A percentile compares a stretch with the other conserved stretches of the same genome.
These are phyloP conservation scores for Gleditsia sinensis DNA, from an alignment of 306 rosid species.

Conservation along the genomic window DNA sequence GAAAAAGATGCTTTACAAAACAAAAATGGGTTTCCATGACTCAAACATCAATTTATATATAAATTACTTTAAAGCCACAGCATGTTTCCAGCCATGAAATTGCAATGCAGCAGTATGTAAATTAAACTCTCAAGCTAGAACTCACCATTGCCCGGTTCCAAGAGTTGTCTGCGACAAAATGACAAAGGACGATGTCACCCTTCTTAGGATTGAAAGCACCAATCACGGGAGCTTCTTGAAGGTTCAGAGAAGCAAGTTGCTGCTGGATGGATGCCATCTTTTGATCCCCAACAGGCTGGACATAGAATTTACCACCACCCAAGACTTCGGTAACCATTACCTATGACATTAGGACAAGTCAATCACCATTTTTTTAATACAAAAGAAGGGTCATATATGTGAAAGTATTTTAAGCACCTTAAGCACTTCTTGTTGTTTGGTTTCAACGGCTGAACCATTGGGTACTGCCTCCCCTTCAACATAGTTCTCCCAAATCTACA, in stretches of 20 bases:
- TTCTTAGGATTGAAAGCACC: conserved; percentile 84
- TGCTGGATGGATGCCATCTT: conserved; percentile 66
- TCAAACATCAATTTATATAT: background rate
- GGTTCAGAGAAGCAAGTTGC: conserved; percentile 69
- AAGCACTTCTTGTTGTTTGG: conserved; percentile 80
- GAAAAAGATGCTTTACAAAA: background rate
- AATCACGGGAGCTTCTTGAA: conserved; percentile 83
- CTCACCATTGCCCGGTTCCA: conserved; percentile 94
- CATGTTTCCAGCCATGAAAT: background rate
- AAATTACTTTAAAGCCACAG: background rate
- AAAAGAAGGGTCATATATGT: conserved; percentile 9
- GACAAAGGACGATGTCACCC: conserved; percentile 81
- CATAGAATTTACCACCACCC: conserved; percentile 80
- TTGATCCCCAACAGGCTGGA: conserved; percentile 76
- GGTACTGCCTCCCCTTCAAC: conserved; percentile 85
- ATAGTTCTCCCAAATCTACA: conserved; percentile 86
- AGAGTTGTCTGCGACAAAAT: conserved; percentile 68
- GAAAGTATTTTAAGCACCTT: conserved; percentile 49
- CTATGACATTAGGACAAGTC: conserved; percentile 42
- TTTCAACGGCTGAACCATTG: conserved; percentile 56
- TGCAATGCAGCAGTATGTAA: background rate
- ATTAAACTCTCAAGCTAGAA: conserved; percentile 2
- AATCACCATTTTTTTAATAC: conserved; percentile 26
- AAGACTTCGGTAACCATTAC: conserved; percentile 75
- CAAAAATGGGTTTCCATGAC: conserved; percentile 7